Percentiles rank a stretch among this genome's conserved stretches.
Conservation (phyloP, 768 basidiomycete genomes). For the Kwoniella newhampshirensis region DNA sequence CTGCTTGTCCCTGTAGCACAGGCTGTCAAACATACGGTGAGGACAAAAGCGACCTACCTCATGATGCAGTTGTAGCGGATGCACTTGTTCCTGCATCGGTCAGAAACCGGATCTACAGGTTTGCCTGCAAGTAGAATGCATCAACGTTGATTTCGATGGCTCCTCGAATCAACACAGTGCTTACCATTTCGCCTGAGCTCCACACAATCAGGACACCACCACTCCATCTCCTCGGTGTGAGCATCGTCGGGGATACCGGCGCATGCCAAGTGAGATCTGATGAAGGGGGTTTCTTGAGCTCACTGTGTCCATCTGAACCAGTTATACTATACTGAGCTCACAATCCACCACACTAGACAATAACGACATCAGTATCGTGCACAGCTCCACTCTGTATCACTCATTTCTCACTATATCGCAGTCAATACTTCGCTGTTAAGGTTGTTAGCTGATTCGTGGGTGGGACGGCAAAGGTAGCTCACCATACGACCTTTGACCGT, state of each 20-base stretch:
- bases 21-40: neutral
- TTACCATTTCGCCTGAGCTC: neutral
- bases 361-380: neutral
- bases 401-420: slow-evolving; percentile 1
- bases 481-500: neutral
- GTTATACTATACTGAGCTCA: neutral
- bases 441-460: neutral
- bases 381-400: neutral
- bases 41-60: neutral
- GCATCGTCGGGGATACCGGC: neutral
- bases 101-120: neutral
- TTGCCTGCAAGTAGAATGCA: no score
- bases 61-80: neutral
- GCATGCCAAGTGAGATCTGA: slow-evolving; percentile 3
- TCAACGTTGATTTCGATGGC: no score
- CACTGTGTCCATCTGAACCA: no score
- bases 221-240: neutral
- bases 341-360: slow-evolving; percentile 1
- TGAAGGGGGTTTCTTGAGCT: no score
- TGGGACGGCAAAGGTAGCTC: neutral
- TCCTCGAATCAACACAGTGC: no score
- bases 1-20: neutral
- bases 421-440: neutral
- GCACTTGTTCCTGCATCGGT: neutral
- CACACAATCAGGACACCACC: slow-evolving; percentile 3